Conservation (phyloP, 1,139 yeast genomes). For the Candida frijolesensis region DNA sequence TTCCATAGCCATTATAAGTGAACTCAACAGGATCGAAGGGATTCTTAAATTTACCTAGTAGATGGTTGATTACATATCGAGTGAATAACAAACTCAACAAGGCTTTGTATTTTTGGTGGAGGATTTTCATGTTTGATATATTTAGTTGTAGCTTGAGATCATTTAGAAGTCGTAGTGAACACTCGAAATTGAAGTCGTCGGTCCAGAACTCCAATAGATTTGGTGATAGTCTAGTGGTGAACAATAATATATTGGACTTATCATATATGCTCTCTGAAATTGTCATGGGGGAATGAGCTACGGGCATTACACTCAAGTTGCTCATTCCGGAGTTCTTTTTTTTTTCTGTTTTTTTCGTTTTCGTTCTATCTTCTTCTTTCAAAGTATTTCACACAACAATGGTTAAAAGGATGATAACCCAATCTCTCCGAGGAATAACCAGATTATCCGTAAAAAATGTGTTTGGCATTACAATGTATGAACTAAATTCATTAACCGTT, state of each 20-base stretch:
- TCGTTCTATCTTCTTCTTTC: no score
- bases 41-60: constrained; percentile 10
- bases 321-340: not conserved
- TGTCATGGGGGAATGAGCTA: not conserved
- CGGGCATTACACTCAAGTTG: no score
- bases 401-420: no score
- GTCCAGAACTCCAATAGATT: constrained; percentile 20
- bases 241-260: not conserved
- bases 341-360: not conserved
- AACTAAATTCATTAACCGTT: no score
- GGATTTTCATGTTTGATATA: constrained; percentile 32
- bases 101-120: constrained; percentile 19
- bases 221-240: constrained; percentile 2
- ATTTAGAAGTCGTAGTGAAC: constrained; percentile 36
- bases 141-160: constrained; percentile 31
- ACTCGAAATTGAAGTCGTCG: constrained; percentile 41
- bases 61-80: constrained; percentile 26
- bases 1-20: constrained; percentile 35
- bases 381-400: no score
- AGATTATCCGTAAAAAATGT: no score
- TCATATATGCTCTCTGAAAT: not conserved
- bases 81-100: constrained; percentile 28
- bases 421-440: no score
- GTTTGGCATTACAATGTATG: no score
- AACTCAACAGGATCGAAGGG: constrained; percentile 25